Base-by-base conservation (phyloP, 1,284 basidiomycete species). In the Ustilago crameri region DNA sequence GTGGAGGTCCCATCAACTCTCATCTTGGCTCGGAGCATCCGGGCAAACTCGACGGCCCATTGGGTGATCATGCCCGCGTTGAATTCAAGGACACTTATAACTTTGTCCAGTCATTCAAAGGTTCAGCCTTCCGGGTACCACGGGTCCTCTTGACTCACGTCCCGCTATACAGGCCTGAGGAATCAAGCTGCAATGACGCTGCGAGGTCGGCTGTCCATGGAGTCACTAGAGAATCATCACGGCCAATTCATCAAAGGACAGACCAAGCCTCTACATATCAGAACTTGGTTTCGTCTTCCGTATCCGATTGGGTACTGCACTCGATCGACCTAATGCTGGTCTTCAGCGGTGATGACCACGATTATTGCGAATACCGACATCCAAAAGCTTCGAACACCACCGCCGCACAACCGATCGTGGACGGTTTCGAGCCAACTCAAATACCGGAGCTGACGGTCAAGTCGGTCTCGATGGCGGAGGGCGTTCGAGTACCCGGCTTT, bases 321-420 rank as follows among this genome's bases (percentile, higher is more conserved):
- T 35, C 48, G 1, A 60, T 79, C 34, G 53, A 74, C 27, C 76
- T 77, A 0, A 51, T 60, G 18, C 57, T 62, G 0, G 64, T 80
- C 0, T 80, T 80, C 49, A 74, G 72, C 40, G 78, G 78, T 12
- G 77, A 80, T 26, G 76, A 80, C 43, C 78, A 80, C 52, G 76
- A 80, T 41, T 77, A 80, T 42, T 80, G 78, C 56, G 76, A 80
- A 35, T 55, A 62, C 24, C 52, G 73, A 3, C 78, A 80, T 51
- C n/a, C 45, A n/a, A 42, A 62, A 40, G 17, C 18, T 17, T 17
- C 8, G 10, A 55, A 22, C 34, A 44, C 23, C 14, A 24, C 43
- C 1, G 0, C 35, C 2, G 18, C 38, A 9, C 20, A 23, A 20
- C 5, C 38, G 26, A 26, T 22, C 1, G 73, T 64, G 0, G 43